Conservation (phyloP, 495 filamentous ascomycete genomes). For the Astrothelium macrocarpum region DNA sequence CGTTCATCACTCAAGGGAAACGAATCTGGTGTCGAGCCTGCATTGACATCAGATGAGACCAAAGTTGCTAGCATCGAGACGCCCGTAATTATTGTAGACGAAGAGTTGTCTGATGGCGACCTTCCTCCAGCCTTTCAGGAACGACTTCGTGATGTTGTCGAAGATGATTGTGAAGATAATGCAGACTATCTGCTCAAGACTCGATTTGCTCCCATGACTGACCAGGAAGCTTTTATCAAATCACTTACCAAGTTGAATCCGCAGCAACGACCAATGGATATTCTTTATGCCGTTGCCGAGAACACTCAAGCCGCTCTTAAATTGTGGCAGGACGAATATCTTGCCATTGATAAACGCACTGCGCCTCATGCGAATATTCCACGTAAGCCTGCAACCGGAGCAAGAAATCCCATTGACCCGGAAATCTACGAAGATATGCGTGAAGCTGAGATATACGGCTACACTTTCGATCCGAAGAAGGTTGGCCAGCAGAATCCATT, state of each 20-base stretch:
- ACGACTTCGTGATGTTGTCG: background rate
- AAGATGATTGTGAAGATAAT: slow-evolving; percentile 2
- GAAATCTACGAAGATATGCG: slow-evolving; percentile 31
- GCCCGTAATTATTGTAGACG: slow-evolving; percentile 1
- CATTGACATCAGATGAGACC: background rate
- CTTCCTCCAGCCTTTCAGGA: slow-evolving; percentile 1
- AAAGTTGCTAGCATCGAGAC: background rate
- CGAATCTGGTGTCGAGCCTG: background rate
- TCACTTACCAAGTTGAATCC: slow-evolving; percentile 27
- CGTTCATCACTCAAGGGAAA: slow-evolving; percentile 3
- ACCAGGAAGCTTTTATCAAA: slow-evolving; percentile 20
- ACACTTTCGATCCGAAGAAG: slow-evolving; percentile 29
- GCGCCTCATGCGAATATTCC: slow-evolving; percentile 33
- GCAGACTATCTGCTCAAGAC: slow-evolving; percentile 1
- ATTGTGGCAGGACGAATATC: slow-evolving; percentile 55
- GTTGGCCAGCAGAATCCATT: slow-evolving; percentile 31
- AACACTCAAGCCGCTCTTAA: slow-evolving; percentile 45
- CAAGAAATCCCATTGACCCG: slow-evolving; percentile 23
- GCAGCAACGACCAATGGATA: slow-evolving; percentile 31
- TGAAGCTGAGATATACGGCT: slow-evolving; percentile 36
- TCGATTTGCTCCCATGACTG: slow-evolving; percentile 24
- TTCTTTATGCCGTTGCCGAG: slow-evolving; percentile 45
- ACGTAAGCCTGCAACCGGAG: slow-evolving; percentile 32
- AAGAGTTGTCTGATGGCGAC: slow-evolving; percentile 5
- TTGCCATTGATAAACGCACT: slow-evolving; percentile 47